Percentiles rank a stretch among this genome's conserved stretches.
These are phyloP conservation scores for Cladosporium sp. DNA, from an alignment of 2,329 filamentous ascomycete genomes.

Conservation along the genomic window DNA sequence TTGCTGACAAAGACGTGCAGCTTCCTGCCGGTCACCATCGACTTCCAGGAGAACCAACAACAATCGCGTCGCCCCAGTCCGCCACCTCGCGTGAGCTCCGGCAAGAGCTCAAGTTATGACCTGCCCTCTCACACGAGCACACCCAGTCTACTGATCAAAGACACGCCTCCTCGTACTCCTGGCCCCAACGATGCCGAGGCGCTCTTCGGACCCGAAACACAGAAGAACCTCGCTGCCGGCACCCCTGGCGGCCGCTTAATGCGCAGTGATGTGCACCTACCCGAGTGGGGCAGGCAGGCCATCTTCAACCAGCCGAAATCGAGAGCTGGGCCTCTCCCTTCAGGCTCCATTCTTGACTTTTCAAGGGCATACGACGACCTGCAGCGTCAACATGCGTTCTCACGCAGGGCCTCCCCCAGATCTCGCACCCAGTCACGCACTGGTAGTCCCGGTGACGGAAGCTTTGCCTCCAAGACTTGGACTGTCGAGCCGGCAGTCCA, in stretches of 20 bases:
- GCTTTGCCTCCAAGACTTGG: slow-evolving; percentile 77
- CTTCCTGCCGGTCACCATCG: slow-evolving; percentile 87
- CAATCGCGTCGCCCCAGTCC: slow-evolving; percentile 26
- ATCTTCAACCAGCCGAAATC: slow-evolving; percentile 76
- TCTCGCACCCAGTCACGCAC: slow-evolving; percentile 31
- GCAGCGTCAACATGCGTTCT: slow-evolving; percentile 25
- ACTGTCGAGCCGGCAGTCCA: slow-evolving; percentile 81
- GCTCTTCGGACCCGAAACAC: slow-evolving; percentile 43
- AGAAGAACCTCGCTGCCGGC: slow-evolving; percentile 51
- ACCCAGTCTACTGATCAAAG: slow-evolving; percentile 42
- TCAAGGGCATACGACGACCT: slow-evolving; percentile 48
- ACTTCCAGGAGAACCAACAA: slow-evolving; percentile 66
- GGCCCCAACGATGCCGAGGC: slow-evolving; percentile 41
- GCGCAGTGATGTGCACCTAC: slow-evolving; percentile 72
- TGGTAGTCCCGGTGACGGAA: slow-evolving; percentile 39
- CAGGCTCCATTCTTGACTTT: slow-evolving; percentile 73
- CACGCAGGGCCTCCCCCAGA: slow-evolving; percentile 20
- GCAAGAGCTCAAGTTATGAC: slow-evolving; percentile 49
- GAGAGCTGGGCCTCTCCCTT: slow-evolving; percentile 70
- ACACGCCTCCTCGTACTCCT: slow-evolving; percentile 46
- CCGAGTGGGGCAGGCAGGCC: slow-evolving; percentile 68
- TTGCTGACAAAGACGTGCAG: slow-evolving; percentile 47
- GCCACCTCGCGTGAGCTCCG: slow-evolving; percentile 36
- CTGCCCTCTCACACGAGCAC: slow-evolving; percentile 31
- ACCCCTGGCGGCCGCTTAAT: slow-evolving; percentile 55